Percentiles rank a stretch among this genome's conserved stretches.
phyloP scores from a whole-genome alignment of 805 yeast genomes.

The Candida fluviatilis region DNA sequence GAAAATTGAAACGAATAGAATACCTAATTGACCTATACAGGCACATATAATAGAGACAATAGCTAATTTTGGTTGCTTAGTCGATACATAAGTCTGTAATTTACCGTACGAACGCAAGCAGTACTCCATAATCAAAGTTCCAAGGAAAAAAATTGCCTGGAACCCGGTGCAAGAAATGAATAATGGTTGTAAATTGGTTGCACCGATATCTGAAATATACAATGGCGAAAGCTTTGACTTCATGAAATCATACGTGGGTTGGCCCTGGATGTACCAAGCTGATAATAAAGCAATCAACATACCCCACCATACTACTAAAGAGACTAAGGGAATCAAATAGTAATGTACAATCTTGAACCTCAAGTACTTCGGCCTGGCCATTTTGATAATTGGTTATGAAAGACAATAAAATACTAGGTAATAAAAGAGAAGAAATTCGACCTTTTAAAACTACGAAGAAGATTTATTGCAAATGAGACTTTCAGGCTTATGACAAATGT shows the following conservation, averaged over 20 bases:
- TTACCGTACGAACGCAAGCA: conserved; percentile 54
- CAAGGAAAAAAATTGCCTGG: conserved; percentile 71
- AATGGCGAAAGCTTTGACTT: conserved; percentile 44
- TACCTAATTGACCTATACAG: conserved; percentile 63
- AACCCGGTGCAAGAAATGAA: conserved; percentile 75
- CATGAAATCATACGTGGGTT: conserved; percentile 63
- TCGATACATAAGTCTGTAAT: conserved; percentile 49
- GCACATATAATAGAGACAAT: conserved; percentile 43
- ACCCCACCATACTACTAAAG: conserved; percentile 80
- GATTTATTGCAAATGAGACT: too few relatives aligned
- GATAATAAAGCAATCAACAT: conserved; percentile 78
- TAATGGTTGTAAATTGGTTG: conserved; percentile 78
- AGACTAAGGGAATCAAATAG: conserved; percentile 60
- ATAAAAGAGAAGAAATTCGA: not conserved
- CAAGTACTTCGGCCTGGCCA: conserved; percentile 1
- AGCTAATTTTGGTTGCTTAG: conserved; percentile 40
- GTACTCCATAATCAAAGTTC: conserved; percentile 61
- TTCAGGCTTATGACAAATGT: too few relatives aligned
- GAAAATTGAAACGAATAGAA: conserved; percentile 70
- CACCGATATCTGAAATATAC: conserved; percentile 84
- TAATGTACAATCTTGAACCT: conserved; percentile 45
- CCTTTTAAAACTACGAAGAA: too few relatives aligned
- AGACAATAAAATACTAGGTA: too few relatives aligned
- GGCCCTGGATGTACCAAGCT: conserved; percentile 80
- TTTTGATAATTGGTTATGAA: not conserved